Evolutionary conservation across 2,329 filamentous ascomycete species (phyloP), one percentile per base, ranked within the genome.

Genomic region (Emericellopsis cladophorae): DNA sequence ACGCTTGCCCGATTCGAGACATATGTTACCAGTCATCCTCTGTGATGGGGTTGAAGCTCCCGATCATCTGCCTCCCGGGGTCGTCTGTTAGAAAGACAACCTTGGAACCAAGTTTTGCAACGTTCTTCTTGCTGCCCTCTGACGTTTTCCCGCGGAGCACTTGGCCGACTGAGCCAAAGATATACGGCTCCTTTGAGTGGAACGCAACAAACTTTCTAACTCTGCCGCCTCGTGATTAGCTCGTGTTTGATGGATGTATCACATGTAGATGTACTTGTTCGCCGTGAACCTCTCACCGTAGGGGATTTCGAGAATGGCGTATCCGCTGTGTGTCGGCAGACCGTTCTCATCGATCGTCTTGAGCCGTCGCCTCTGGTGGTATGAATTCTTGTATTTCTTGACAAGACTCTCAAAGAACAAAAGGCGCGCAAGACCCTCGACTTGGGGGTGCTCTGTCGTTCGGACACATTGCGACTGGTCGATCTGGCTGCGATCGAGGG

Each of bases 81-180:
- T 89, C 72, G 50, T 89, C 82, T 46, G 76, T 78, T 47, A 87
- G 65, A 57, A 88, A 89, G 0, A 65, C 65, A 8, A 87, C 66
- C 8, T 68, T 64, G 4, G 83, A 83, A n/a, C 16, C 2, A 9
- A 37, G 32, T 10, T 29, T 21, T 8, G 21, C 38, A 14, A n/a
- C 11, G 2, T 24, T 36, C 15, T 36, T 24, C 33, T 29, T 42
- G n/a, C 35, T 36, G 14, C 8, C 7, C 11, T 23, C 35, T 21
- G 18, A 5, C 12, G 16, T 35, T 5, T 23, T 35, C 15, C n/a
- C 32, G 16, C 23, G 14, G 21, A 42, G 31, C 2, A 38, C 33
- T 3, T 37, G 12, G 21, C 15, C 22, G 12, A 40, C 16, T 5
- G 38, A 16, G 2, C 42, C 42, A 37, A 43, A 43, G 4, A 26